Evolutionary conservation across 345 rosid genomes (phyloP), one percentile per base, ranked within the genome.

Genomic region (Camelina laxa): DNA sequence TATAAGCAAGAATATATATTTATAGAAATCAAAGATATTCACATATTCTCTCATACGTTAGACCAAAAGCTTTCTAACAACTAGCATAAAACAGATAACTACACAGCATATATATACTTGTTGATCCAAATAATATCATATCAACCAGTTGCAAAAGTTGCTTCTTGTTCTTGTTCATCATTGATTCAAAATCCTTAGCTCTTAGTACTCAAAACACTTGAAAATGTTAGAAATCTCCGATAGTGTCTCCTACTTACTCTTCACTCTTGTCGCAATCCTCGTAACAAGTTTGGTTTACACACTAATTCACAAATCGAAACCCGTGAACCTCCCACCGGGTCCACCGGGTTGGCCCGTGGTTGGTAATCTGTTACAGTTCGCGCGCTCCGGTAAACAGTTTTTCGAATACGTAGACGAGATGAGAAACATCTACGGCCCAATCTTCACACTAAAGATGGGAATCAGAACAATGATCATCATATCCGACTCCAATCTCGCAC

Each of bases 281-380:
- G 7, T 89, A 62, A 75, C 89, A 5, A 50, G 73, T 10, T 31
- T 88, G 7, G 11, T 80, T 35, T 74, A 85, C 68, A 57, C 81
- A 14, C 11, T 76, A 58, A 76, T 75, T 33, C 36, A 16, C 4
- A 35, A 54, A 2, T 14, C 59, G 17, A 54, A 35, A n/a, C 15
- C 14, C 78, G 49, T 77, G 14, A 84, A 89, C 50, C 92, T 93
- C 22, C 98, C 98, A 51, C 96, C 98, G 0, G 96, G 96, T 0
- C 98, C 98, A 0, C 87, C 84, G 0, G 96, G 96, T 4, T 89
- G 90, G 94, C 98, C 98, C 7, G 27, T 91, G 1, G 91, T 91
- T 38, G 98, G 98, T 15, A 93, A 93, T 80, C 87, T 93, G 38
- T 93, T 93, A 69, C 98, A 93, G 33, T 79, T 86, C 38, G 82